These are phyloP conservation scores for Linum lewisii DNA, from an alignment of 345 rosid genomes.

Conservation along the genomic window DNA sequence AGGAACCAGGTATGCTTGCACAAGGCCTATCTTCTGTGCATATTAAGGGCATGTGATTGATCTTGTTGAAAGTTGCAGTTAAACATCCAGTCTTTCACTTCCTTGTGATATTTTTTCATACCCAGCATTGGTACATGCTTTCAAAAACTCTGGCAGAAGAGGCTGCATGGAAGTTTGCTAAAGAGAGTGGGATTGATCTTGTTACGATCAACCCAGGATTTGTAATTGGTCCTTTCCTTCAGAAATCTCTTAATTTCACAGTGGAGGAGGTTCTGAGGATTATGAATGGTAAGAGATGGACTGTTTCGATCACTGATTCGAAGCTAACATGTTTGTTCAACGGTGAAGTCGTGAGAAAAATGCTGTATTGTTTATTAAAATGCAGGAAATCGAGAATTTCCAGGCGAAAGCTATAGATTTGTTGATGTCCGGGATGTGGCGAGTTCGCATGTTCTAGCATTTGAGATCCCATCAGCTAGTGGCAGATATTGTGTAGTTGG, in stretches of 20 bases:
- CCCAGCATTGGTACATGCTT: background rate
- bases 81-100: background rate
- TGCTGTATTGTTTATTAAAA: background rate
- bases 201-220: background rate
- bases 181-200: background rate
- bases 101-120: background rate
- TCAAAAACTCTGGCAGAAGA: background rate
- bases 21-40: background rate
- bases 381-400: background rate
- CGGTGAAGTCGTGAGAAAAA: no score
- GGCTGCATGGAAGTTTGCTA: background rate
- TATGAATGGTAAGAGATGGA: background rate
- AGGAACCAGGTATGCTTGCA: background rate
- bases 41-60: no score
- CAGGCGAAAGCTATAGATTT: background rate
- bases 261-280: background rate
- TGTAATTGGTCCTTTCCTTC: background rate
- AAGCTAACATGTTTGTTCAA: no score
- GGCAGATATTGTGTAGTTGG: background rate
- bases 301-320: no score
- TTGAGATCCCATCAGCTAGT: background rate
- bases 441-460: background rate
- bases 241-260: background rate
- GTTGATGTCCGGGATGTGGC: background rate
- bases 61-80: background rate